Evolutionary conservation across 352 stramenopile species (phyloP).

Genomic region (Phytophthora pinifolia): DNA sequence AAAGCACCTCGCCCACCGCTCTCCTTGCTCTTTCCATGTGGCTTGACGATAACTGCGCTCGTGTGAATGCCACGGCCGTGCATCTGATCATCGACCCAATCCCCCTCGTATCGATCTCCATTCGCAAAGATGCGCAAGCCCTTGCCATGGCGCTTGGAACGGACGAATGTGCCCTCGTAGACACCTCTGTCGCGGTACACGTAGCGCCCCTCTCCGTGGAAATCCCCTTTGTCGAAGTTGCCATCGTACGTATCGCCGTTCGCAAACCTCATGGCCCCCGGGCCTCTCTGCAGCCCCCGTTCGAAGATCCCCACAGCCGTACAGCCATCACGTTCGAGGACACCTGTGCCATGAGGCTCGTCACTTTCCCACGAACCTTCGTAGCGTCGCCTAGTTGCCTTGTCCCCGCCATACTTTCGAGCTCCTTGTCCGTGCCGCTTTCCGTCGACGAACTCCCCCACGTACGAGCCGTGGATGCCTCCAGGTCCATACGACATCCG

Average conservation of each 20-base stretch:
- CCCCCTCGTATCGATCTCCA: conserved; percentile 54
- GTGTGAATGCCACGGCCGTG: conserved; percentile 54
- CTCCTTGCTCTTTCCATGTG: conserved; percentile 12
- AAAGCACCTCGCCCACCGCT: conserved; percentile 8
- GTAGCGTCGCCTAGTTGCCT: conserved; percentile 35
- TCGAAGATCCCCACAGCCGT: conserved; percentile 67
- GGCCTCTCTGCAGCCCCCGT: conserved; percentile 48
- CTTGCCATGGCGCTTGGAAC: conserved; percentile 53
- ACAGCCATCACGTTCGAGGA: conserved; percentile 49
- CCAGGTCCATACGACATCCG: conserved; percentile 43
- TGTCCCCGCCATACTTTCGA: conserved; percentile 49
- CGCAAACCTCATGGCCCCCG: conserved; percentile 53
- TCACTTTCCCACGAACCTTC: conserved; percentile 72
- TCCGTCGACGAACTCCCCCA: conserved; percentile 55
- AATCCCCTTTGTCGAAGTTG: conserved; percentile 42
- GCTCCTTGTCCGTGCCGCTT: conserved; percentile 61
- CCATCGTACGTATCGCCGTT: conserved; percentile 80
- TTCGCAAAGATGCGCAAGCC: conserved; percentile 52
- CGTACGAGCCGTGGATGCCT: conserved; percentile 56
- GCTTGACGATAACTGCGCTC: conserved; percentile 12
- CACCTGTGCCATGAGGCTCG: conserved; percentile 52
- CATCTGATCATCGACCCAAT: conserved; percentile 59
- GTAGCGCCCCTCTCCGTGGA: conserved; percentile 48
- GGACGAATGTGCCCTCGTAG: conserved; percentile 56
- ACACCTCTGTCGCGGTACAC: conserved; percentile 49